phyloP scores from a whole-genome alignment of 2,329 filamentous ascomycete genomes.

The Thielaviopsis ethacetica region DNA sequence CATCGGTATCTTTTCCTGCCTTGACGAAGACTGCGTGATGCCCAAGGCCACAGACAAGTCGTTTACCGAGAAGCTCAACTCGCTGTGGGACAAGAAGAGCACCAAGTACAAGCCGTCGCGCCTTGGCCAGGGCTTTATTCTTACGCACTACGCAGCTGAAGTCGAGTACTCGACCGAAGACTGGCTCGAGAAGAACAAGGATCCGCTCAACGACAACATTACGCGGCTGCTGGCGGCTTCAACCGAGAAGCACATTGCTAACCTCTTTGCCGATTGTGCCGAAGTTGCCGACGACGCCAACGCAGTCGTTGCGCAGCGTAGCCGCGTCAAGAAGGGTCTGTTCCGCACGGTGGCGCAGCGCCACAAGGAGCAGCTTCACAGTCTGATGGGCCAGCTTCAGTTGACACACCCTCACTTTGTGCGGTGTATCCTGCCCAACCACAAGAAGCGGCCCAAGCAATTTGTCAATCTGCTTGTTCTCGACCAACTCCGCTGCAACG shows the following conservation, averaged over 20 bases:
- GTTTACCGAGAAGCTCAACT: slow-evolving; percentile 96
- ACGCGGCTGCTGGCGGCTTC: slow-evolving; percentile 76
- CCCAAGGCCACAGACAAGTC: slow-evolving; percentile 94
- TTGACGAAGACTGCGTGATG: slow-evolving; percentile 98
- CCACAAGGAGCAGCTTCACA: slow-evolving; percentile 97
- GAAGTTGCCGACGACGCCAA: slow-evolving; percentile 60
- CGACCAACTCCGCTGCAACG: slow-evolving; percentile 94
- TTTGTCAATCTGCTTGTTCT: slow-evolving; percentile 85
- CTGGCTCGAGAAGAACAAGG: slow-evolving; percentile 98
- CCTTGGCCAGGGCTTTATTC: slow-evolving; percentile 78
- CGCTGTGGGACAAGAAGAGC: slow-evolving; percentile 90
- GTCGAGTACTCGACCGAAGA: slow-evolving; percentile 91
- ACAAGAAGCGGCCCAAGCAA: slow-evolving; percentile 91
- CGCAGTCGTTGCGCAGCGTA: slow-evolving; percentile 39
- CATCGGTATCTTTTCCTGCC: slow-evolving; percentile 95
- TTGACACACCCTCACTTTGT: slow-evolving; percentile 97
- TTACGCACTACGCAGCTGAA: slow-evolving; percentile 94
- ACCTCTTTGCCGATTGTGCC: slow-evolving; percentile 74
- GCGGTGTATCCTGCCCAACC: slow-evolving; percentile 91
- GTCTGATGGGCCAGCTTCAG: slow-evolving; percentile 82
- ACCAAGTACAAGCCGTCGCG: slow-evolving; percentile 82
- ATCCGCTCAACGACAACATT: slow-evolving; percentile 92
- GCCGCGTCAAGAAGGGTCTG: slow-evolving; percentile 86
- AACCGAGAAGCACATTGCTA: slow-evolving; percentile 65
- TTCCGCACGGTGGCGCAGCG: slow-evolving; percentile 93